Evolutionary conservation across 2,329 filamentous ascomycete genomes (phyloP).

Genomic region (Xylariaceae sp.): DNA sequence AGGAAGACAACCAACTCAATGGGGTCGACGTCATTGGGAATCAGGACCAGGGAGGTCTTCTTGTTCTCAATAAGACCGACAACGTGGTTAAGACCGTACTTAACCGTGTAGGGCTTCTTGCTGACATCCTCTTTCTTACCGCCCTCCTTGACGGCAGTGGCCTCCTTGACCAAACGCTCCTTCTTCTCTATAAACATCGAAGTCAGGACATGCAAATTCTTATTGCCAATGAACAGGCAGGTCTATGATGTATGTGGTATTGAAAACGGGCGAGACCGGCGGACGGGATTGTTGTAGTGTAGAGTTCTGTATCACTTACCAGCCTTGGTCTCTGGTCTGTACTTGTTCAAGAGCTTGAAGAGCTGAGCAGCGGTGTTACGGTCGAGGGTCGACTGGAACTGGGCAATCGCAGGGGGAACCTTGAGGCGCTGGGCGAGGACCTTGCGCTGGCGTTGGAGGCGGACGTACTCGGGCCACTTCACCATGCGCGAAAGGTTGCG

Average conservation of each 20-base stretch:
- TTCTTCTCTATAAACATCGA: slow-evolving; percentile 72
- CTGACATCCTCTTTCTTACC: slow-evolving; percentile 99
- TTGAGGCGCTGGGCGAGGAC: slow-evolving; percentile 98
- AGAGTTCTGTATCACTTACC: slow-evolving; percentile 10
- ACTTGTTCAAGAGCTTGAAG: slow-evolving; percentile 99
- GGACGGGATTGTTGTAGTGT: background rate
- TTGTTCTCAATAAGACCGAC: slow-evolving; percentile 98
- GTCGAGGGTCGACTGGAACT: slow-evolving; percentile 58
- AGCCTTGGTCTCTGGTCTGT: slow-evolving; percentile 96
- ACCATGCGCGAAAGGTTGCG: slow-evolving; percentile 98
- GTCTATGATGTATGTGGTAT: background rate
- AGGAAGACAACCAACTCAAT: slow-evolving; percentile 99
- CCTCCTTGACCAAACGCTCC: slow-evolving; percentile 97
- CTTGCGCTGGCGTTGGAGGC: slow-evolving; percentile 89
- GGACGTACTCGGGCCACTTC: slow-evolving; percentile 99
- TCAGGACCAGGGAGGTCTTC: slow-evolving; percentile 97
- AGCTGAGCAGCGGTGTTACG: slow-evolving; percentile 86
- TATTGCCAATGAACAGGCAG: background rate
- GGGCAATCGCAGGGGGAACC: slow-evolving; percentile 70
- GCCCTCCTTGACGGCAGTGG: slow-evolving; percentile 93
- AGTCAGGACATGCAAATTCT: background rate
- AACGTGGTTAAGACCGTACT: slow-evolving; percentile 99
- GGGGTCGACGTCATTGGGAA: slow-evolving; percentile 98
- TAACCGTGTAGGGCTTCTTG: slow-evolving; percentile 99
- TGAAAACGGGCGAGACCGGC: background rate